Evolutionary conservation across 257 asterid genomes (phyloP).

Genomic region (Gentiana macrophylla): DNA sequence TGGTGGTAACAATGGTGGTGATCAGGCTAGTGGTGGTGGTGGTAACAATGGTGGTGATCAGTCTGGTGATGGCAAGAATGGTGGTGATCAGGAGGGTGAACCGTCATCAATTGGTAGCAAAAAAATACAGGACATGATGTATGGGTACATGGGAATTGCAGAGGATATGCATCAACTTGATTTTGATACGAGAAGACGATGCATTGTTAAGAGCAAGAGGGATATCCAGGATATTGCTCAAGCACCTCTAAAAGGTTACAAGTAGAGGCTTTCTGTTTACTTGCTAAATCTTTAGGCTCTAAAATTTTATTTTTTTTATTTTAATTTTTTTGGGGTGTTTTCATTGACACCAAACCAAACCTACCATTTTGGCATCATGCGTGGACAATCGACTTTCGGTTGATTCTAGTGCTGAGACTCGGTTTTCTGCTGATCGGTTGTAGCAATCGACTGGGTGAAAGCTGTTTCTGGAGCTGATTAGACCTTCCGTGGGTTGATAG

Average conservation of each 20-base stretch:
- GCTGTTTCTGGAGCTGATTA: too few relatives aligned
- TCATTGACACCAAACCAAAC: too few relatives aligned
- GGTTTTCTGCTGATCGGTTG: too few relatives aligned
- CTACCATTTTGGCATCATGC: too few relatives aligned
- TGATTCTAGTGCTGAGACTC: too few relatives aligned
- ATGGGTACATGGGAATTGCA: conserved; percentile 49
- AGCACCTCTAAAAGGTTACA: conserved; percentile 13
- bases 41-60: background rate
- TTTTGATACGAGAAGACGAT: conserved; percentile 44
- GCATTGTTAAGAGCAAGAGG: conserved; percentile 48
- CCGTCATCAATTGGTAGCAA: conserved; percentile 9
- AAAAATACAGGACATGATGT: conserved; percentile 26
- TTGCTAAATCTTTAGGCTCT: background rate
- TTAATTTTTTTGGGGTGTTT: too few relatives aligned
- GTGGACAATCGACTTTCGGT: too few relatives aligned
- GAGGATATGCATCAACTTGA: conserved; percentile 71
- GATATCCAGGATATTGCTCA: conserved; percentile 39
- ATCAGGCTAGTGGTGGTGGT: background rate
- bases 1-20: background rate
- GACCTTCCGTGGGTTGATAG: too few relatives aligned
- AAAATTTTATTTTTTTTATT: too few relatives aligned
- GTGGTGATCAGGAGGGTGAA: conserved; percentile 11
- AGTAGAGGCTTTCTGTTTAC: background rate
- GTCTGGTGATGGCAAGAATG: conserved; percentile 10
- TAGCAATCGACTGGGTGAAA: too few relatives aligned